Percentiles rank a stretch among this genome's conserved stretches.
phyloP scores from a whole-genome alignment of 1,284 basidiomycete genomes.

The Phellopilus nigrolimitatus region DNA sequence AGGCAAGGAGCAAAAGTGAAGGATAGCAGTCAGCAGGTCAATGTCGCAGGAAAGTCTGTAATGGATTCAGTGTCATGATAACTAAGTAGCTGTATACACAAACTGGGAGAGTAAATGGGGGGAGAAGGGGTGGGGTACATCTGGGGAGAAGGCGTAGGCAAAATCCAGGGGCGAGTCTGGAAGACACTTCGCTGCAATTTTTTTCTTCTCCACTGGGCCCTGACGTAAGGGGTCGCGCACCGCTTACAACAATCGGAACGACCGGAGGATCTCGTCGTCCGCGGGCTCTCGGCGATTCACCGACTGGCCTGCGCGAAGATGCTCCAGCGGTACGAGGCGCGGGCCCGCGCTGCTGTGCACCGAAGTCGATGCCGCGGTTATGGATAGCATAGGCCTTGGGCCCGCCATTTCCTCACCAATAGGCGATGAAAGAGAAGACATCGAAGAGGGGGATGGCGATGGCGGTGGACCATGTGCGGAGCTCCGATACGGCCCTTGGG shows the following conservation, averaged over 20 bases:
- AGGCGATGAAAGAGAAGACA: constrained; percentile 19
- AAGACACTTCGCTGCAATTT: background rate
- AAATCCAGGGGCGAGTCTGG: constrained; percentile 1
- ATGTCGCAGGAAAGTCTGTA: too few species aligned
- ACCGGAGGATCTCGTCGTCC: constrained; percentile 20
- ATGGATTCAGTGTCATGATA: too few species aligned
- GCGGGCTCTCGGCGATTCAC: constrained; percentile 18
- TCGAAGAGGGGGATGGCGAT: constrained; percentile 13
- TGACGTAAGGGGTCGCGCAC: background rate
- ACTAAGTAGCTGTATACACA: too few species aligned
- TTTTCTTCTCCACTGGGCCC: constrained; percentile 2
- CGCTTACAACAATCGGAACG: constrained; percentile 14
- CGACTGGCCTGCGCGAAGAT: constrained; percentile 7
- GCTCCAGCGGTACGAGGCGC: constrained; percentile 18
- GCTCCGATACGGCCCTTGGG: constrained; percentile 7
- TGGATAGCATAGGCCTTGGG: background rate
- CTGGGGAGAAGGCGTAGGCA: background rate
- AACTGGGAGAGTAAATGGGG: too few species aligned
- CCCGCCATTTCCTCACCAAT: background rate
- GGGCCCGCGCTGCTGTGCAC: background rate
- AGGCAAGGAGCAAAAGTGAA: too few species aligned
- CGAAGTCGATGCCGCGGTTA: constrained; percentile 3
- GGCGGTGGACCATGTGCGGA: constrained; percentile 2
- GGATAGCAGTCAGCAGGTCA: too few species aligned
- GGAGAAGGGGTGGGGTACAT: too few species aligned